These are phyloP conservation scores for Entrophospora sp. DNA, from an alignment of 192 early-diverging fungal genomes.

Conservation along the genomic window DNA sequence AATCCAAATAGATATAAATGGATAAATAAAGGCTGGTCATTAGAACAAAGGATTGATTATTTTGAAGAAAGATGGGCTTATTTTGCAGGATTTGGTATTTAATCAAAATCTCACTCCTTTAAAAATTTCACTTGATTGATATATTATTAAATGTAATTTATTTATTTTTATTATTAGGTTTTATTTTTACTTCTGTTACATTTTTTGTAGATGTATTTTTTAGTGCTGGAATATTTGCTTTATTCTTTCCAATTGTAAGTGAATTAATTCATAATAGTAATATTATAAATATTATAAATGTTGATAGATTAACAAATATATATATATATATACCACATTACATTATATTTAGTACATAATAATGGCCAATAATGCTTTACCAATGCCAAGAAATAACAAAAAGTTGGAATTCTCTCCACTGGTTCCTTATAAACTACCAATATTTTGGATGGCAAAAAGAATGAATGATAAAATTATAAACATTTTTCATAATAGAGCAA, in stretches of 20 bases:
- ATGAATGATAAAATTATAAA: conserved; percentile 20
- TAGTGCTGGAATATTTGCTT: conserved; percentile 37
- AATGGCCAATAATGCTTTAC: conserved; percentile 41
- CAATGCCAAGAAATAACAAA: conserved; percentile 25
- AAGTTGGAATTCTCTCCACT: not conserved
- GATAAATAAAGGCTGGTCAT: conserved; percentile 40
- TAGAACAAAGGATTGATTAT: conserved; percentile 42
- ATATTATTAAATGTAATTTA: not conserved
- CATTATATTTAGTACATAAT: conserved; percentile 39
- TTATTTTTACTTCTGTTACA: conserved; percentile 33
- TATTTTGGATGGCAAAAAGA: conserved; percentile 29
- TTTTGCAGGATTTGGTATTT: conserved; percentile 54
- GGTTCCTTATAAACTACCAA: conserved; percentile 27
- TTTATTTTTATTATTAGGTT: conserved; percentile 21
- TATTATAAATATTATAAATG: not conserved
- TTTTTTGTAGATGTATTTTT: conserved; percentile 42
- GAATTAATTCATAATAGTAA: not conserved
- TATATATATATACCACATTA: not conserved
- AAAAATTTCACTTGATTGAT: not conserved
- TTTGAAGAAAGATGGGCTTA: conserved; percentile 53
- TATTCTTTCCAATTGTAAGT: conserved; percentile 42
- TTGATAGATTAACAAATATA: not conserved
- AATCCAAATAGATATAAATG: conserved; percentile 43
- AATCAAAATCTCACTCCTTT: not conserved
- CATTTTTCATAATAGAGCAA: no score